Evolutionary conservation across 2,329 filamentous ascomycete species (phyloP).

Genomic region (Colletotrichum plurivorum): DNA sequence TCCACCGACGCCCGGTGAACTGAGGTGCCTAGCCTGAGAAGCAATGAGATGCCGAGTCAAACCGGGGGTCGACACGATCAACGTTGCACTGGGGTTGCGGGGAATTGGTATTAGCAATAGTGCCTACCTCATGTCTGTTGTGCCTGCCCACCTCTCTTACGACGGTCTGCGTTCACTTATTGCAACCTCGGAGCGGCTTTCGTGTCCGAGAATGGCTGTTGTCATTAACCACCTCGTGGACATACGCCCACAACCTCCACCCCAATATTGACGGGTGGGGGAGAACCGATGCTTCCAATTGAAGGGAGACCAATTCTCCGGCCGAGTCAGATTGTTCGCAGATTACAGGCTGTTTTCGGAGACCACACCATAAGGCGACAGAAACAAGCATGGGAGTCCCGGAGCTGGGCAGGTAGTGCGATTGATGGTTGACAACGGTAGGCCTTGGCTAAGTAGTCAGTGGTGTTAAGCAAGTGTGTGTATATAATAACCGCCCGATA

Average conservation of each 20-base stretch:
- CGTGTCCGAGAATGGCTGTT: slow-evolving; percentile 9
- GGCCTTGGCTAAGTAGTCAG: not conserved
- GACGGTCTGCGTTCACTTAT: not conserved
- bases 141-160: not conserved
- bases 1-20: slow-evolving; percentile 33
- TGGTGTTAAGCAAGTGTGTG: not conserved
- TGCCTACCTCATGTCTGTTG: not conserved
- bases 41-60: not conserved
- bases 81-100: slow-evolving; percentile 17
- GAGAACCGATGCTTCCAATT: slow-evolving; percentile 13
- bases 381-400: slow-evolving; percentile 17
- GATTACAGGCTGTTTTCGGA: slow-evolving; percentile 5
- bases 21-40: not conserved
- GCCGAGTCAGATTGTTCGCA: slow-evolving; percentile 8
- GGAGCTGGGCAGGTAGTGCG: slow-evolving; percentile 11
- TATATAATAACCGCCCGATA: too few relatives aligned
- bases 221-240: slow-evolving; percentile 8
- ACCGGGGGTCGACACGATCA: slow-evolving; percentile 1
- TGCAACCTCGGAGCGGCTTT: slow-evolving; percentile 25
- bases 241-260: slow-evolving; percentile 7
- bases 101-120: not conserved
- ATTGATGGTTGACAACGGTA: slow-evolving; percentile 1
- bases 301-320: slow-evolving; percentile 30
- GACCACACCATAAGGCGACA: not conserved
- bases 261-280: slow-evolving; percentile 6